These are phyloP conservation scores for Kalaharituber pfeilii DNA, from an alignment of 2,329 filamentous ascomycete genomes.

Conservation along the genomic window DNA sequence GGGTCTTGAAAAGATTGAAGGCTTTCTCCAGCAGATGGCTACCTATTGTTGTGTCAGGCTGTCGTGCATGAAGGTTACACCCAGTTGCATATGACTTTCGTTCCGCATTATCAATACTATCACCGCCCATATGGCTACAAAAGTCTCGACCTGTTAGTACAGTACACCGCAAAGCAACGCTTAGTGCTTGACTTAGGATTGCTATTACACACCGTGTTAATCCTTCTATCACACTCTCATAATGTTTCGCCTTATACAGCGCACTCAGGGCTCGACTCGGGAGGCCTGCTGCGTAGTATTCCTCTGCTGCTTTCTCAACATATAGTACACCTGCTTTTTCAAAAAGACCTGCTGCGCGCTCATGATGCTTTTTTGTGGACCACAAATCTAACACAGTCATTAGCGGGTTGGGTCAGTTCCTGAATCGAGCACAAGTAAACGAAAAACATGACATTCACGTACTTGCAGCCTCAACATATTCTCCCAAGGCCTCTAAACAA, in stretches of 20 bases:
- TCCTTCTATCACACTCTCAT: neutral
- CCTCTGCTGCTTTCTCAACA: neutral
- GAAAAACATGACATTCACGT: neutral
- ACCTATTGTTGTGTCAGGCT: neutral
- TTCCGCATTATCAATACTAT: neutral
- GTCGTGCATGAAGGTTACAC: neutral
- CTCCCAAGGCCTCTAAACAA: neutral
- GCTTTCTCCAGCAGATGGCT: neutral
- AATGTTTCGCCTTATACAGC: neutral
- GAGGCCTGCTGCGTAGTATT: neutral
- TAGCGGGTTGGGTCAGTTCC: neutral
- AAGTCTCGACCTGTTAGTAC: too few species aligned
- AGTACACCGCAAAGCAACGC: too few species aligned
- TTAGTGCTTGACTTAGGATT: too few species aligned
- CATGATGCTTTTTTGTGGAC: too few species aligned
- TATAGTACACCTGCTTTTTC: neutral
- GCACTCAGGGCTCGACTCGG: neutral
- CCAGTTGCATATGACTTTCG: neutral
- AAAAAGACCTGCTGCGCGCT: neutral
- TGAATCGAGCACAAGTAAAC: neutral
- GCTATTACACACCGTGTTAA: neutral
- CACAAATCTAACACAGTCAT: too few species aligned
- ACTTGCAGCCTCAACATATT: neutral
- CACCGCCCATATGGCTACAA: neutral
- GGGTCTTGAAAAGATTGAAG: neutral